Evolutionary conservation across 306 rosid species (phyloP).

Genomic region (Glycine latifolia): DNA sequence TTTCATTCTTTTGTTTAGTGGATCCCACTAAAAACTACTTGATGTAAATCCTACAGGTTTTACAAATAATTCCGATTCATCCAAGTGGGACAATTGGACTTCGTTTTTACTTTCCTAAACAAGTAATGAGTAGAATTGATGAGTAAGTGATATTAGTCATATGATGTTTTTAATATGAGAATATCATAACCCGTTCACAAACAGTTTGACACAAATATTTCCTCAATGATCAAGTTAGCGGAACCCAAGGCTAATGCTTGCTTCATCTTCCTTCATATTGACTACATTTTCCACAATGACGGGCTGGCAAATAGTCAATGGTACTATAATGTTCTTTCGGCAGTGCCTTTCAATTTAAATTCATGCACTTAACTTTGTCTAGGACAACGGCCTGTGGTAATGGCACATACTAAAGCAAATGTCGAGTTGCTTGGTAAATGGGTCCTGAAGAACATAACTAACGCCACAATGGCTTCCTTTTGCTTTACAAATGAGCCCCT

Average conservation of each 20-base stretch:
- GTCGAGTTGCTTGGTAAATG: too few species aligned
- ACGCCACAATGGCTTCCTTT: background rate
- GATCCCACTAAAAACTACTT: too few species aligned
- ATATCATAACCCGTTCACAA: background rate
- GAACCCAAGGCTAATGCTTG: conserved; percentile 3
- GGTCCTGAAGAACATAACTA: too few species aligned
- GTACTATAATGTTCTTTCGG: background rate
- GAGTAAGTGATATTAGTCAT: too few species aligned
- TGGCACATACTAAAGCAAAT: background rate
- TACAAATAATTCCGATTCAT: too few species aligned
- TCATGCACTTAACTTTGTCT: conserved; percentile 6
- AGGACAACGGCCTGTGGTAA: background rate
- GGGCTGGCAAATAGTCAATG: conserved; percentile 4
- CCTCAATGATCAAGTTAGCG: background rate
- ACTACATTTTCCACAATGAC: background rate
- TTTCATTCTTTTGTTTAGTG: too few species aligned
- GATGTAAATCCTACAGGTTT: too few species aligned
- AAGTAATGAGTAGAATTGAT: too few species aligned
- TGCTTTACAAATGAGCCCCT: background rate
- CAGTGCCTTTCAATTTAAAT: background rate
- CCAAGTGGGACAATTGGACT: too few species aligned
- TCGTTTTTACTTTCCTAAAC: too few species aligned
- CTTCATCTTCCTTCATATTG: background rate
- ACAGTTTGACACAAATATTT: background rate
- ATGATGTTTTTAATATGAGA: too few species aligned